Evolutionary conservation across 2,329 filamentous ascomycete species (phyloP), one percentile per base, ranked within the genome.

Genomic region (Mollisiaceae sp.): DNA sequence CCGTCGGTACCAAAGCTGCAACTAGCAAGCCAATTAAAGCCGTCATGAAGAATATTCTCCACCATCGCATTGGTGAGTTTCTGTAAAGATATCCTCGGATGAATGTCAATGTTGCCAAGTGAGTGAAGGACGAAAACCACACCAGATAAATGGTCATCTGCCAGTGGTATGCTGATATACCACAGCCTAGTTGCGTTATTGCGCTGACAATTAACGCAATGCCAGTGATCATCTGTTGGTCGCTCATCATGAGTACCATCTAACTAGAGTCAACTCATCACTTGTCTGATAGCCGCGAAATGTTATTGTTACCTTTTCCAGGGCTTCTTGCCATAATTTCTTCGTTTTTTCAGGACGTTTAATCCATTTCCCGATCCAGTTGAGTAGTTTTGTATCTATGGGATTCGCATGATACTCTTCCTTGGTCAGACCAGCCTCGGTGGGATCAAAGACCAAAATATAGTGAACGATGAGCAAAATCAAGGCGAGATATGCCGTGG

Each of bases 91-190:
- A 60, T 38, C 43, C 20, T 38, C 59, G 59, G 9, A 60, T 43
- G 18, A 60, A 52, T 14, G 59, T 60, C 43, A 60, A 38, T 18
- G 59, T 60, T 15, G 59, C 45, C 20, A 60, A 27, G 43, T 60
- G 59, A 22, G 59, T 54, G 36, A 52, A 60, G 5, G 59, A 60
- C 2, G 59, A 60, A 14, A 60, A 60, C 59, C 59, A 60, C 22
- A 52, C 59, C 11, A 60, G 24, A 27, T 60, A 60, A 39, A 60
- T 52, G 27, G 45, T 52, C 1, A 60, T 60, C 24, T 60, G 59
- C 43, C 59, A 60, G 20, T 60, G 59, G n/a, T 50, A 60, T 22
- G 45, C 24, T 2, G 59, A 60, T 12, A 60, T 35, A 15, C 59
- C 59, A 36, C 59, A 52, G 15, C n/a, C 4, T 20, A 60, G 15